Evolutionary conservation across 1,284 basidiomycete species (phyloP), one percentile per base, ranked within the genome.

Genomic region (Gomphus sp.): DNA sequence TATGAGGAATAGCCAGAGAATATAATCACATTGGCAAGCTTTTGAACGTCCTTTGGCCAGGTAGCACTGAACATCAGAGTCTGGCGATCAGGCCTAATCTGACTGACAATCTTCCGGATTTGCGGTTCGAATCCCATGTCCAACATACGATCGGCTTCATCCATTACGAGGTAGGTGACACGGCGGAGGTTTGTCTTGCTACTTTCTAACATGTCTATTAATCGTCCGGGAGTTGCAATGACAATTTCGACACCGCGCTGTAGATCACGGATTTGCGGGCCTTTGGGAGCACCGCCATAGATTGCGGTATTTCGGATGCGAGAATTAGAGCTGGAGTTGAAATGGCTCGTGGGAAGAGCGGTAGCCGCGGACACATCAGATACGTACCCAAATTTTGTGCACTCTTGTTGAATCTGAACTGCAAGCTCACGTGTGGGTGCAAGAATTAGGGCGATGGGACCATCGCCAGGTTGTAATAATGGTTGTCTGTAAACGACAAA

Each of bases 71-170:
- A 99, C 84, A 94, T 92, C 62, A 95, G 80, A 0, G 93, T 94
- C 71, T 98, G 95, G 70, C 93, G 86, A 76, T 98, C 95, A 45
- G 94, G 95, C 49, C 95, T 86, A 69, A 98, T 97, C 76, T 99
- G 96, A 66, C 87, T 80, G 65, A 99, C 89, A 67, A 98, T 98
- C 79, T 99, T 99, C 72, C 95, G 84, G 70, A 99, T 99, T 73
- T 99, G 96, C 61, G 96, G 96, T 77, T 99, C 96, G 77, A 99
- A 99, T 82, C 96, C 94, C 93, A 96, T 96, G 77, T 96, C 93
- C 64, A 96, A 81, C 93, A 96, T 96, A 67, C 93, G 91, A 77
- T 98, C 96, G 59, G 96, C 96, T 75, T 99, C 97, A 73, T 99
- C 96, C 89, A 99, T 93, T 70, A 99, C 96, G 55, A 99, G 82